Percentiles rank a stretch among this genome's conserved stretches.
These are phyloP conservation scores for Vigna reflexopilosa DNA, from an alignment of 306 rosid genomes.

Conservation along the genomic window DNA sequence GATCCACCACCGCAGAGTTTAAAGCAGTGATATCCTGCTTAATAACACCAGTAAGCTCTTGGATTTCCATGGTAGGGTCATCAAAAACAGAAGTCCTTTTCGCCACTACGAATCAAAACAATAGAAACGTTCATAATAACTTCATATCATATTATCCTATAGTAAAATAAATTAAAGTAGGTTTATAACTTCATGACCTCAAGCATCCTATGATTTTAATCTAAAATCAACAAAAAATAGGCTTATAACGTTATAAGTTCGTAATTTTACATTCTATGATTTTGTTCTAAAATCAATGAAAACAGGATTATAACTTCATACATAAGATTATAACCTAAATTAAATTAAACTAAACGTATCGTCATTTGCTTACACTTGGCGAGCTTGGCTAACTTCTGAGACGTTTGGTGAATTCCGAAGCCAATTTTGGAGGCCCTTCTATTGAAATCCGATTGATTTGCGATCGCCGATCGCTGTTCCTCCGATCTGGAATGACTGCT, in stretches of 20 bases:
- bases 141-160: not conserved
- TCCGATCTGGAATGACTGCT: conserved; percentile 61
- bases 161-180: not conserved
- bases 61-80: conserved; percentile 92
- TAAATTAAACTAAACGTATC: not conserved
- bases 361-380: conserved; percentile 71
- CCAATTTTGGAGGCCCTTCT: conserved; percentile 88
- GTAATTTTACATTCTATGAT: not conserved
- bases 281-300: not conserved
- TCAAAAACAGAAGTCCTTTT: conserved; percentile 92
- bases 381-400: conserved; percentile 88
- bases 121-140: not conserved
- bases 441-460: conserved; percentile 84
- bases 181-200: not conserved
- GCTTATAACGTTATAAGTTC: too few relatives aligned
- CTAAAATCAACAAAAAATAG: not conserved
- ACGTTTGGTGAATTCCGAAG: conserved; percentile 87
- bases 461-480: conserved; percentile 70
- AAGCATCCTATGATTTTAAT: not conserved
- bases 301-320: not conserved
- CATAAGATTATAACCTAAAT: not conserved
- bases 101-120: conserved; percentile 67
- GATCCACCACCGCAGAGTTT: conserved; percentile 93
- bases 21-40: conserved; percentile 95
- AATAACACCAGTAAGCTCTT: conserved; percentile 85